Conservation (phyloP, 1,284 basidiomycete species). For the Ustilago cynodontis region DNA sequence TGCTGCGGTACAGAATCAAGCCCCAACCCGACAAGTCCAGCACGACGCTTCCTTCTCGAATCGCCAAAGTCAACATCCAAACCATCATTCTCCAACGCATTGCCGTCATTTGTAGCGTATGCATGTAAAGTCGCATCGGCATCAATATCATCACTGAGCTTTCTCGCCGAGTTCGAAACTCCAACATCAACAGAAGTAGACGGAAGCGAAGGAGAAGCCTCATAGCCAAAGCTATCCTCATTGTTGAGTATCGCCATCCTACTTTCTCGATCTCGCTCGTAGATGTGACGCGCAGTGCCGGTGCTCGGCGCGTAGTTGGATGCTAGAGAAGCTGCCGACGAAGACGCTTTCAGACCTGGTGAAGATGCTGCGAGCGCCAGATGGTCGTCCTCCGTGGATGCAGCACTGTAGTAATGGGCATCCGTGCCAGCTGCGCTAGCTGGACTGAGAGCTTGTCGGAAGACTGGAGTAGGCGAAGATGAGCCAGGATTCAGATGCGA, state of each 20-base stretch:
- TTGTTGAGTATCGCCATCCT: slow-evolving; percentile 40
- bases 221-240: slow-evolving; percentile 43
- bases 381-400: slow-evolving; percentile 5
- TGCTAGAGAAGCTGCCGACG: slow-evolving; percentile 30
- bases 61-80: slow-evolving; percentile 24
- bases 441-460: slow-evolving; percentile 27
- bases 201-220: slow-evolving; percentile 15
- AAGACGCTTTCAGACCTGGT: slow-evolving; percentile 31
- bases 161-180: neutral
- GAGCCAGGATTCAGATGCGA: slow-evolving; percentile 7
- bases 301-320: slow-evolving; percentile 43
- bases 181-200: slow-evolving; percentile 14
- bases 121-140: slow-evolving; percentile 4
- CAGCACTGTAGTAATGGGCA: neutral
- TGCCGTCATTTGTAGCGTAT: slow-evolving; percentile 1
- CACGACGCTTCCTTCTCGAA: slow-evolving; percentile 22
- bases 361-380: slow-evolving; percentile 3
- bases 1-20: slow-evolving; percentile 20
- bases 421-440: slow-evolving; percentile 12
- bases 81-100: slow-evolving; percentile 15
- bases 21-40: slow-evolving; percentile 34
- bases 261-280: slow-evolving; percentile 43
- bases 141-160: neutral
- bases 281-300: slow-evolving; percentile 25
- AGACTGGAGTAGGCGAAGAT: slow-evolving; percentile 12